A percentile compares a stretch with the other conserved stretches of the same genome.
Evolutionary conservation across 257 asterid genomes (phyloP).

Genomic region (Fraxinus excelsior): DNA sequence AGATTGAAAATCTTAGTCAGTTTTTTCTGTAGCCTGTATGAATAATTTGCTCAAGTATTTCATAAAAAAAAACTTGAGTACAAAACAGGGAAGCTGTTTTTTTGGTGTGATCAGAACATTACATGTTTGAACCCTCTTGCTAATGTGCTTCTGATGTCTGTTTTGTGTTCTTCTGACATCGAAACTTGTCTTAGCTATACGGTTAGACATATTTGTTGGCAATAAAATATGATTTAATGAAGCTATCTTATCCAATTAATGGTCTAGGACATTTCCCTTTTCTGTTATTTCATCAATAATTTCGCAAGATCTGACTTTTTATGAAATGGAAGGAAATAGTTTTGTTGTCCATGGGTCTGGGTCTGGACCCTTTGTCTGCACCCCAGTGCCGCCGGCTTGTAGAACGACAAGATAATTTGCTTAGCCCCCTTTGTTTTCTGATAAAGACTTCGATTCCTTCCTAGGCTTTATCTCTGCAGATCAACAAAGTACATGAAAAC

Average conservation of each 20-base stretch:
- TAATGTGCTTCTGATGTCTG: not conserved
- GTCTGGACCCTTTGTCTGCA: no score
- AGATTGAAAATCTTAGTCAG: not conserved
- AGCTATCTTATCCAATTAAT: not conserved
- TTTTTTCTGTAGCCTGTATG: not conserved
- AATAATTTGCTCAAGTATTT: not conserved
- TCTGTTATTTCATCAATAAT: not conserved
- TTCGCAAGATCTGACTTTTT: not conserved
- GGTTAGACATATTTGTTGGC: not conserved
- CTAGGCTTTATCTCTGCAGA: no score
- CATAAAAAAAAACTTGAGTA: not conserved
- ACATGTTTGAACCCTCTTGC: not conserved
- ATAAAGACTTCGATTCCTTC: no score
- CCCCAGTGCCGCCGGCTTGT: no score
- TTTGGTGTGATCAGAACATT: not conserved
- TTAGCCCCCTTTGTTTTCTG: no score
- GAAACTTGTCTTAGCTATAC: not conserved
- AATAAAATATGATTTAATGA: not conserved
- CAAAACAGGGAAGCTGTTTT: not conserved
- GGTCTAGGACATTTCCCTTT: not conserved
- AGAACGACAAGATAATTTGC: no score
- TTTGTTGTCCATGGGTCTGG: not conserved
- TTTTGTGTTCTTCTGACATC: not conserved
- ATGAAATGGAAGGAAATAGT: not conserved
- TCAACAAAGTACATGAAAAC: no score